Evolutionary conservation across 2,329 filamentous ascomycete species (phyloP).

Genomic region (Rutstroemia sp.): DNA sequence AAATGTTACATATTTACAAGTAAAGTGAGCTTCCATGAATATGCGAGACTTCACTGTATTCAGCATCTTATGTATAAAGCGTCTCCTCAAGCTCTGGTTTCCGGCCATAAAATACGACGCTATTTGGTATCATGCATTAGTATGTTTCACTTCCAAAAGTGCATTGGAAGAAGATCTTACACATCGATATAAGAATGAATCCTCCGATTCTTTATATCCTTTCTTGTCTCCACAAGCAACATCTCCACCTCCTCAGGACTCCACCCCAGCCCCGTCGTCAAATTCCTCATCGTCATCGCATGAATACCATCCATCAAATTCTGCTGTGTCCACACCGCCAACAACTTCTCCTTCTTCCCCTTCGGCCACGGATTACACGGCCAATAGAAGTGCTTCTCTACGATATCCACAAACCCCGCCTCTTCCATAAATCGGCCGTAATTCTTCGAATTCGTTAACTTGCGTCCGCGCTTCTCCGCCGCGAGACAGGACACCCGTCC

Average conservation of each 20-base stretch:
- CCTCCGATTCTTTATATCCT: constrained; percentile 31
- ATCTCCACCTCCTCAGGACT: constrained; percentile 31
- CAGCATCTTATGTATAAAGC: too few relatives aligned
- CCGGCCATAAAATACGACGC: constrained; percentile 3
- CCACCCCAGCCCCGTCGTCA: constrained; percentile 35
- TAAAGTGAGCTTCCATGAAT: too few relatives aligned
- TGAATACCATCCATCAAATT: constrained; percentile 19
- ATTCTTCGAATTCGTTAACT: constrained; percentile 24
- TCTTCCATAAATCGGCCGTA: constrained; percentile 35
- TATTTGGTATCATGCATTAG: not conserved
- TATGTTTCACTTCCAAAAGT: too few relatives aligned
- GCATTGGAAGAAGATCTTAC: constrained; percentile 13
- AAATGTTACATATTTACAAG: too few relatives aligned
- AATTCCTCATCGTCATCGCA: constrained; percentile 28
- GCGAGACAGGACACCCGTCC: not conserved
- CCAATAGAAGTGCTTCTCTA: constrained; percentile 40
- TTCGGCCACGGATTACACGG: constrained; percentile 46
- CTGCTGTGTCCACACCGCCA: constrained; percentile 32
- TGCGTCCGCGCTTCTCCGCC: not conserved
- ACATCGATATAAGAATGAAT: constrained; percentile 32
- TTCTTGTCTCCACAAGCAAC: constrained; percentile 32
- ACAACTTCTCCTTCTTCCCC: constrained; percentile 42
- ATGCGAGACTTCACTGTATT: too few relatives aligned
- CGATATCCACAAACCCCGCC: constrained; percentile 46
- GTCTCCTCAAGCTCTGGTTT: not conserved